Base-by-base conservation (phyloP, 1,284 basidiomycete species). In the Sparassis latifolia region DNA sequence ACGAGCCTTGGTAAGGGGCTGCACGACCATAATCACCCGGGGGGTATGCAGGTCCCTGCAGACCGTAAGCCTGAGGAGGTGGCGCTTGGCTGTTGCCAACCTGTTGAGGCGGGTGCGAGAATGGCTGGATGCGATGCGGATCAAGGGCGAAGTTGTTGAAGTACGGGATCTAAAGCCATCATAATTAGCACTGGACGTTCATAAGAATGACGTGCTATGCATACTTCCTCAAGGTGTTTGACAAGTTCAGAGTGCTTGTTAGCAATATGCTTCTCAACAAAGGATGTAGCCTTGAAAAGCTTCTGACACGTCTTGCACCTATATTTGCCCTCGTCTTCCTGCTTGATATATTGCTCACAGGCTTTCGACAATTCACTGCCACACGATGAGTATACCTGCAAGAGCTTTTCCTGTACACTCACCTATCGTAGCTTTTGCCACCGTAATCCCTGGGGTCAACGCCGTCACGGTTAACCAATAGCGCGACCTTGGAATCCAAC, bases 131-230 rank as follows among this genome's bases (percentile, higher is more conserved):
- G 57, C 86, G 89, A 61, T 93, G 88, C 48, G 93, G 94, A 70
- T 97, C 93, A 52, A 96, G 80, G 32, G 89, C 89, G 65, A 94
- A 97, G 66, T 89, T 92, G 69, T 97, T 96, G 74, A 92, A 92
- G 66, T 88, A 89, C 33, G 87, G 80, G 54, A 93, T 68, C 90
- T 95, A 60, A 38, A 27, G 32, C 9, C 52, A 58, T 3, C 52
- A 52, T 53, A 37, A 12, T 29, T 48, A 33, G 10, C 5, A 20
- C 27, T 37, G 35, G 12, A 37, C 6, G 7, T 37, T 6, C 35
- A 37, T 37, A 30, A 42, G 10, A 10, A 42, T 33, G 49, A 44
- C 20, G 20, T 20, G 20, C 20, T 20, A 20, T 20, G 52, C 68
- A 63, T 67, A 90, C 87, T 59, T 90, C 86, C 38, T 89, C 86